Evolutionary conservation across 768 basidiomycete species (phyloP).

Genomic region (Trametes villosa): DNA sequence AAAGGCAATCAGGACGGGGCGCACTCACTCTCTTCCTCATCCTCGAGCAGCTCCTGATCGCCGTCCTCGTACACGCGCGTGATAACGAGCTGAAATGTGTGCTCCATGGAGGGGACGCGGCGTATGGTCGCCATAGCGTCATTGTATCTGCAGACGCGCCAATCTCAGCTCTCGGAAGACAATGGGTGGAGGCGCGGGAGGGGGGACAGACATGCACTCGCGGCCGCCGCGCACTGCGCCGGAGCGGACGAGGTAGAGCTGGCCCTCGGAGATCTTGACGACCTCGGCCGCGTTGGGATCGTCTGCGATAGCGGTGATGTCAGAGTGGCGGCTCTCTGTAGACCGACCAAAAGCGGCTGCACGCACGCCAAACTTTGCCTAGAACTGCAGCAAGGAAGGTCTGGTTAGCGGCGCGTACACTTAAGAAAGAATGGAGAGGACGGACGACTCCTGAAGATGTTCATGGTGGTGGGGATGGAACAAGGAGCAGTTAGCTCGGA

Average conservation of each 20-base stretch:
- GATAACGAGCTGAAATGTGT: conserved; percentile 89
- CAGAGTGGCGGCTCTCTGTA: conserved; percentile 22
- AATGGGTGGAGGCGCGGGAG: neutral
- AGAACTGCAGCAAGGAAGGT: conserved; percentile 56
- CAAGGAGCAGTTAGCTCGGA: conserved; percentile 9
- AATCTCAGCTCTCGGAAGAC: neutral
- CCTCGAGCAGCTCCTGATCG: conserved; percentile 92
- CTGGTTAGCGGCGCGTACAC: conserved; percentile 25
- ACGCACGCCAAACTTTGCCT: conserved; percentile 94
- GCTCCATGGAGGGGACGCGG: conserved; percentile 74
- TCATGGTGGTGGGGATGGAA: conserved; percentile 57
- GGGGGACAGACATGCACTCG: conserved; percentile 91
- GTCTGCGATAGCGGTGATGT: conserved; percentile 53
- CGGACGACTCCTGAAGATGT: conserved; percentile 83
- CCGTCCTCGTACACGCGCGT: conserved; percentile 98
- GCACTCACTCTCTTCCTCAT: conserved; percentile 83
- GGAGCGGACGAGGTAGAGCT: conserved; percentile 88
- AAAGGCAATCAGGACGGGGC: neutral
- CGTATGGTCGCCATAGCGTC: conserved; percentile 96
- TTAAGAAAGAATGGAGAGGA: conserved; percentile 23
- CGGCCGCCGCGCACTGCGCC: conserved; percentile 89
- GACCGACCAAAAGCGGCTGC: neutral
- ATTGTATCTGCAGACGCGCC: conserved; percentile 68
- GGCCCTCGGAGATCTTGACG: conserved; percentile 90
- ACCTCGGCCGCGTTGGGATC: conserved; percentile 95